These are phyloP conservation scores for Lecanicillium sp. DNA, from an alignment of 2,329 filamentous ascomycete genomes.

Conservation along the genomic window DNA sequence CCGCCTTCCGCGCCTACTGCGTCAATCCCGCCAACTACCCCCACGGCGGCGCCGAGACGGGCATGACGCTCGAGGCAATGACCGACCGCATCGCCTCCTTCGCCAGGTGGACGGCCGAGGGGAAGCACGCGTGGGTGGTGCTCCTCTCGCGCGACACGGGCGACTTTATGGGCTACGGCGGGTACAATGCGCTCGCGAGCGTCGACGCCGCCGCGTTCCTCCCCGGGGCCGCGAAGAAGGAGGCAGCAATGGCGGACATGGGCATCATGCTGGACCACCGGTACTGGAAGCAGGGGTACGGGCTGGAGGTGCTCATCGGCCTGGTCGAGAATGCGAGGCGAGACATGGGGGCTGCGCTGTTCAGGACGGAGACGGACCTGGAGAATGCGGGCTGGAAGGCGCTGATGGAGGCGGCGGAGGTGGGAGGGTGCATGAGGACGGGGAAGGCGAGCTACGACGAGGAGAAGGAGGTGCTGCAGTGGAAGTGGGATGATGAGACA, in stretches of 20 bases:
- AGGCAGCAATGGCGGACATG: constrained; percentile 14
- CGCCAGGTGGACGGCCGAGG: constrained; percentile 12
- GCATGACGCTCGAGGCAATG: constrained; percentile 14
- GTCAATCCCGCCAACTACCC: constrained; percentile 17
- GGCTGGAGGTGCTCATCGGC: constrained; percentile 18
- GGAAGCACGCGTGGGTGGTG: constrained; percentile 17
- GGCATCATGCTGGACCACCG: constrained; percentile 20
- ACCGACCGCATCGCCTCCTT: constrained; percentile 9
- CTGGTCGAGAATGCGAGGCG: constrained; percentile 20
- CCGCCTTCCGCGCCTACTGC: constrained; percentile 12
- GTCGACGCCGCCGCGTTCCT: background rate
- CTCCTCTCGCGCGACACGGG: constrained; percentile 15
- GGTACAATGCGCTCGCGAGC: constrained; percentile 17
- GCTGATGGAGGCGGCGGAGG: constrained; percentile 13
- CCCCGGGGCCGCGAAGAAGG: background rate
- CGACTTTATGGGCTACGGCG: constrained; percentile 16
- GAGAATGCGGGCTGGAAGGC: constrained; percentile 15
- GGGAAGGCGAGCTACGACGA: constrained; percentile 12
- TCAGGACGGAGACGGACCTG: constrained; percentile 19
- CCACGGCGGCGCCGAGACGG: background rate
- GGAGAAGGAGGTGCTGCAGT: constrained; percentile 12
- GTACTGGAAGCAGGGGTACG: constrained; percentile 18
- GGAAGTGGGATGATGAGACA: constrained; percentile 4
- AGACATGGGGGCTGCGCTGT: constrained; percentile 15
- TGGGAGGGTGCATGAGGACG: constrained; percentile 11